These are phyloP conservation scores for Neoarthrinium moseri DNA, from an alignment of 2,329 filamentous ascomycete genomes.

Conservation along the genomic window DNA sequence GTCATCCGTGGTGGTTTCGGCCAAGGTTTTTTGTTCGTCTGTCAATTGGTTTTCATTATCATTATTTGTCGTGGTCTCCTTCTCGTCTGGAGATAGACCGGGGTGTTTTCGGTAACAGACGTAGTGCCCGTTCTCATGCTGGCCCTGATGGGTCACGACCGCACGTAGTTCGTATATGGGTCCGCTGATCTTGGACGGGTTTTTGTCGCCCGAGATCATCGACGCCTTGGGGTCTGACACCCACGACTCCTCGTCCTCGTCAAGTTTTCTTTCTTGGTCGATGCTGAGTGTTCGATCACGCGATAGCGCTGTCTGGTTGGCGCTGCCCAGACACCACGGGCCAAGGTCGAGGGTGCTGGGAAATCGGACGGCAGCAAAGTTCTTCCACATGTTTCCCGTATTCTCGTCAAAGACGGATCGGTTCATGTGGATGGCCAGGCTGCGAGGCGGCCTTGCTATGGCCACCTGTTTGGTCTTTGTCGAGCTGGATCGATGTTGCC, in stretches of 20 bases:
- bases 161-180: constrained; percentile 76
- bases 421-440: constrained; percentile 84
- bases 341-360: constrained; percentile 72
- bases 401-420: constrained; percentile 85
- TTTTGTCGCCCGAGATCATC: constrained; percentile 64
- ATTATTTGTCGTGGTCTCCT: constrained; percentile 2
- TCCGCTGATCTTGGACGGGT: constrained; percentile 51
- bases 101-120: constrained; percentile 81
- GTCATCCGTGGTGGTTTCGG: constrained; percentile 12
- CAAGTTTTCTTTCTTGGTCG: constrained; percentile 24
- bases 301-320: constrained; percentile 20
- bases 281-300: constrained; percentile 14
- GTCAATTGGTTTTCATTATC: constrained; percentile 14
- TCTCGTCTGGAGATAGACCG: constrained; percentile 16
- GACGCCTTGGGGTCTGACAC: constrained; percentile 64
- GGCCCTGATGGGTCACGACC: constrained; percentile 83
- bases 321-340: constrained; percentile 79
- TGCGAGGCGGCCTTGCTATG: constrained; percentile 77
- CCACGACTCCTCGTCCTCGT: constrained; percentile 62
- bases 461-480: constrained; percentile 91
- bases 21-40: constrained; percentile 17
- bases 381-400: constrained; percentile 80
- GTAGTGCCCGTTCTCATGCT: constrained; percentile 95
- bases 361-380: constrained; percentile 76
- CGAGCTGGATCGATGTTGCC: constrained; percentile 68